These are phyloP conservation scores for Aspergillus amoenus DNA, from an alignment of 2,329 filamentous ascomycete genomes.

Conservation along the genomic window DNA sequence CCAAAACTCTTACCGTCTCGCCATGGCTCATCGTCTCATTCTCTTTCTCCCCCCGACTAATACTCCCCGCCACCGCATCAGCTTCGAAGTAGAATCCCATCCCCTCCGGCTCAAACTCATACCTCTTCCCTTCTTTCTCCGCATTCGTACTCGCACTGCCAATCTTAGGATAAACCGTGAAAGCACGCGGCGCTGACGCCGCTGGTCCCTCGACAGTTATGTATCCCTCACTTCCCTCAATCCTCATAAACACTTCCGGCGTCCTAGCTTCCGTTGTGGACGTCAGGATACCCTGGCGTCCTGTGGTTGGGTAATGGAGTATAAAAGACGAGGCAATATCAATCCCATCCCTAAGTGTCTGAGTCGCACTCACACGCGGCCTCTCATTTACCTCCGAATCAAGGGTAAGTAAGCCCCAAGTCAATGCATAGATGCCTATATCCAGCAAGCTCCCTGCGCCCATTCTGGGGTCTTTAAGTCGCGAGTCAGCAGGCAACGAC, in stretches of 20 bases:
- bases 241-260: background rate
- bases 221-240: slow-evolving; percentile 1
- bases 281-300: background rate
- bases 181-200: background rate
- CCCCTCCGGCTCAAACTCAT: background rate
- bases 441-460: slow-evolving; percentile 77
- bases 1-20: slow-evolving; percentile 3
- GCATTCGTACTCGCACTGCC: background rate
- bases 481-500: slow-evolving; percentile 23
- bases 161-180: background rate
- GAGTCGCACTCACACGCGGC: background rate
- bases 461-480: slow-evolving; percentile 73
- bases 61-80: slow-evolving; percentile 5
- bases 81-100: slow-evolving; percentile 7
- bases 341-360: background rate
- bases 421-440: slow-evolving; percentile 12
- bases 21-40: background rate
- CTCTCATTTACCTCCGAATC: background rate
- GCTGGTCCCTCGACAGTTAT: slow-evolving; percentile 1
- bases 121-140: background rate
- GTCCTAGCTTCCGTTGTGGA: background rate
- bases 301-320: background rate
- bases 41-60: background rate
- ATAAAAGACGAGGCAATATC: background rate
- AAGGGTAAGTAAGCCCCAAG: background rate